These are phyloP conservation scores for Annulohypoxylon nitens DNA, from an alignment of 495 filamentous ascomycete species.

Conservation along the genomic window DNA sequence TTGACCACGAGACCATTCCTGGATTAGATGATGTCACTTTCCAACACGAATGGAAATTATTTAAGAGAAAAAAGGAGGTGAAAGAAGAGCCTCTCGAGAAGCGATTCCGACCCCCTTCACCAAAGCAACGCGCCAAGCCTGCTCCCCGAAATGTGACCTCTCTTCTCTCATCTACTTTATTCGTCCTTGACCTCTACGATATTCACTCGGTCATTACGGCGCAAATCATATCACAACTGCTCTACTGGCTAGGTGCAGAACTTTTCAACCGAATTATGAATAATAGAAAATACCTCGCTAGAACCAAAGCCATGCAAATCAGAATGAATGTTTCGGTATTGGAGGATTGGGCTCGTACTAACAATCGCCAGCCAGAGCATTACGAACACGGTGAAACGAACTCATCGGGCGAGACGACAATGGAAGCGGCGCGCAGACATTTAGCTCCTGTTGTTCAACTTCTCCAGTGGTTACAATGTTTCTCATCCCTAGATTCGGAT, in stretches of 20 bases:
- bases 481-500: constrained; percentile 90
- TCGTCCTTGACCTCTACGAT: constrained; percentile 97
- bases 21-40: constrained; percentile 97
- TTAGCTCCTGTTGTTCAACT: constrained; percentile 93
- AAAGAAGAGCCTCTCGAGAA: constrained; percentile 92
- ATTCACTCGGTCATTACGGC: constrained; percentile 97
- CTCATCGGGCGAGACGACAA: constrained; percentile 85
- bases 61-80: constrained; percentile 87
- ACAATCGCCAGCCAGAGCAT: constrained; percentile 95
- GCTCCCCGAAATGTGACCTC: constrained; percentile 98
- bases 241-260: constrained; percentile 97
- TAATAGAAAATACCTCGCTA: constrained; percentile 91
- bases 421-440: constrained; percentile 85
- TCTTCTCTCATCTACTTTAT: constrained; percentile 93
- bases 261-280: constrained; percentile 98
- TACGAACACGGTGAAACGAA: constrained; percentile 92
- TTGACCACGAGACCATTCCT: constrained; percentile 98
- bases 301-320: constrained; percentile 99
- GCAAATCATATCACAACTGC: constrained; percentile 90
- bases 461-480: constrained; percentile 97
- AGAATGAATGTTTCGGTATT: constrained; percentile 97
- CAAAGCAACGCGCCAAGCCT: constrained; percentile 88
- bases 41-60: constrained; percentile 97
- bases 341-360: constrained; percentile 94
- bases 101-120: constrained; percentile 93